phyloP scores from a whole-genome alignment of 768 basidiomycete species.

The Amanita pseudoporphyria region DNA sequence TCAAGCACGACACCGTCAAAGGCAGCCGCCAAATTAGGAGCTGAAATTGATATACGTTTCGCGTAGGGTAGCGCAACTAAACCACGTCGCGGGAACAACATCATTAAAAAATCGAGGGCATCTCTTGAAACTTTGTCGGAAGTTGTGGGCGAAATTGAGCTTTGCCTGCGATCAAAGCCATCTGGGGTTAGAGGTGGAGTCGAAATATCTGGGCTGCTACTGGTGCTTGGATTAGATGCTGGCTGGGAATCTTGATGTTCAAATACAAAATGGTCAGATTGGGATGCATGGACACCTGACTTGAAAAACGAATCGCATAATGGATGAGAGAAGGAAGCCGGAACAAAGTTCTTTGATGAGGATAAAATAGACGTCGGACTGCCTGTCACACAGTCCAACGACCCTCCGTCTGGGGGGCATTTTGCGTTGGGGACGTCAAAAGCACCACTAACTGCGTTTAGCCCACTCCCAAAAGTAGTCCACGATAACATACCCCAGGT shows the following conservation, averaged over 20 bases:
- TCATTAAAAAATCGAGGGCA: conserved; percentile 70
- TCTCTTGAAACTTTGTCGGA: conserved; percentile 37
- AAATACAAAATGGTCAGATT: conserved; percentile 2
- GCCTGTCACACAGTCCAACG: conserved; percentile 94
- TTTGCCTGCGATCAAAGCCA: conserved; percentile 32
- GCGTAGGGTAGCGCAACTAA: conserved; percentile 61
- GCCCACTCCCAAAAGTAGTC: not conserved
- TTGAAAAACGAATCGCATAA: conserved; percentile 13
- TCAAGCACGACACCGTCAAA: conserved; percentile 78
- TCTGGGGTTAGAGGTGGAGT: conserved; percentile 82
- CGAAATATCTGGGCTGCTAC: conserved; percentile 34
- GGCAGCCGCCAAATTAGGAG: conserved; percentile 53
- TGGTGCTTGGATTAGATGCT: conserved; percentile 27
- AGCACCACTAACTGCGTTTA: conserved; percentile 60
- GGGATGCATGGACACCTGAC: conserved; percentile 12
- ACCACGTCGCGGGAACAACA: conserved; percentile 68
- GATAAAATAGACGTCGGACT: conserved; percentile 53
- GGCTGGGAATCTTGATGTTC: conserved; percentile 15
- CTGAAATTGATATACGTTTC: conserved; percentile 64
- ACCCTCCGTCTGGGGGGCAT: conserved; percentile 96
- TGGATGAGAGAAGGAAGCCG: conserved; percentile 14
- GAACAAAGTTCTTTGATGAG: conserved; percentile 5
- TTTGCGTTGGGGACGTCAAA: conserved; percentile 86
- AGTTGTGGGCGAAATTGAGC: conserved; percentile 27
- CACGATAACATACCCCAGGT: conserved; percentile 60